Conservation (phyloP, 2,329 filamentous ascomycete species). For the Colletotrichum sansevieriae region DNA sequence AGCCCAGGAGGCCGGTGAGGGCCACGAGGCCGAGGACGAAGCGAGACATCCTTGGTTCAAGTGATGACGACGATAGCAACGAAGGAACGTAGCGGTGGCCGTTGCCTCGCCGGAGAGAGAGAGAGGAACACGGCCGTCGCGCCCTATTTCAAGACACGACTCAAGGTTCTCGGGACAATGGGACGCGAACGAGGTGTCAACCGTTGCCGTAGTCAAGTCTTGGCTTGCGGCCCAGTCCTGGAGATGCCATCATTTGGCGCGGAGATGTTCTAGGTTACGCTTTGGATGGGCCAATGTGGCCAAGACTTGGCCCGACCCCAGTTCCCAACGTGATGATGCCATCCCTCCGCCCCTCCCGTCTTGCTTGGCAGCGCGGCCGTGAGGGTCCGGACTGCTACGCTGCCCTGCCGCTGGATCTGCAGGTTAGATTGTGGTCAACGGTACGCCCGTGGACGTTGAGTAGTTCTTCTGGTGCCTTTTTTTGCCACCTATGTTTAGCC, state of each 20-base stretch:
- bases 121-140: background rate
- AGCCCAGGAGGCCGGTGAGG: conserved; percentile 38
- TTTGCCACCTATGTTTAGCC: too few relatives aligned
- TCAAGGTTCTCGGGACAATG: conserved; percentile 18
- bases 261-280: background rate
- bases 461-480: too few relatives aligned
- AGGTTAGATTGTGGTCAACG: conserved; percentile 30
- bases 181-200: conserved; percentile 11
- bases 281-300: background rate
- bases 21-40: conserved; percentile 31
- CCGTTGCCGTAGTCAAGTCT: background rate
- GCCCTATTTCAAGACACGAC: conserved; percentile 7
- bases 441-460: background rate
- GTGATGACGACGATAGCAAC: background rate
- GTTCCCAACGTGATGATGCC: conserved; percentile 20
- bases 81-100: conserved; percentile 10
- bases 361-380: conserved; percentile 13
- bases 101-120: background rate
- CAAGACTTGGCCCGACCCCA: conserved; percentile 21
- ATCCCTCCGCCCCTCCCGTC: conserved; percentile 24
- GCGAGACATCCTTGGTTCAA: conserved; percentile 35
- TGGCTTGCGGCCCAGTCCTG: conserved; percentile 19
- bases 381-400: conserved; percentile 22
- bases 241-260: conserved; percentile 30
- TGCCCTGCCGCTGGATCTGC: conserved; percentile 32